Evolutionary conservation across 176 grass and related monocot species (phyloP), one percentile per base, ranked within the genome.

Genomic region (Hsuehochloa calcarea): DNA sequence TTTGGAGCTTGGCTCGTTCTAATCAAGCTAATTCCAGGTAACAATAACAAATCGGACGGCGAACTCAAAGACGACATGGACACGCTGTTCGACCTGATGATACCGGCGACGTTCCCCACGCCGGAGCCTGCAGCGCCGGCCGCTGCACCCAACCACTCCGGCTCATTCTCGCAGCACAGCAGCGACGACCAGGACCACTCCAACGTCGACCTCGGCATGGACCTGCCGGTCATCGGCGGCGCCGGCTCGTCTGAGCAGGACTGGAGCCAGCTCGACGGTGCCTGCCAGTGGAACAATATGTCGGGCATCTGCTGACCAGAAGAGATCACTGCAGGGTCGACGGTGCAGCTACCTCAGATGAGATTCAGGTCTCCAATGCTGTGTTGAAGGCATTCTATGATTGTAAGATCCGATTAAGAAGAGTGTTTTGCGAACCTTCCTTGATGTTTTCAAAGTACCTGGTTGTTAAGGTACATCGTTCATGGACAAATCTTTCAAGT

Each of bases 271-370:
- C 47, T 86, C 23, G 58, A 58, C 22, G 59, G 52, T 12, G 47
- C 60, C 3, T 90, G 82, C 79, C 78, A 78, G 37, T 94, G 88
- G 88, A 88, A 43, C 70, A 84, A 56, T 75, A 77, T 88, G 65
- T 75, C 75, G 3, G 45, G 88, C 65, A 95, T 88, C 51, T 87
- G 75, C 68, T 88, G 80, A 94, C 41, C 38, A 46, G 17, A 55
- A 20, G 51, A 75, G 46, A 58, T 38, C 74, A 13, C 8, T 25
- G 17, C 17, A 51, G 35, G 34, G 7, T 27, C 45, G 45, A 35
- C 17, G 47, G 51, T 59, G 74, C 60, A 11, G 43, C 63, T 55
- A 47, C 31, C 20, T 51, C 41, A 26, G 6, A 79, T 60, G 65
- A 14, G 55, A 7, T 6, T 38, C 44, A 67, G 45, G 44, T 51